phyloP scores from a whole-genome alignment of 2,329 filamentous ascomycete genomes.

The Scytalidium lignicola region DNA sequence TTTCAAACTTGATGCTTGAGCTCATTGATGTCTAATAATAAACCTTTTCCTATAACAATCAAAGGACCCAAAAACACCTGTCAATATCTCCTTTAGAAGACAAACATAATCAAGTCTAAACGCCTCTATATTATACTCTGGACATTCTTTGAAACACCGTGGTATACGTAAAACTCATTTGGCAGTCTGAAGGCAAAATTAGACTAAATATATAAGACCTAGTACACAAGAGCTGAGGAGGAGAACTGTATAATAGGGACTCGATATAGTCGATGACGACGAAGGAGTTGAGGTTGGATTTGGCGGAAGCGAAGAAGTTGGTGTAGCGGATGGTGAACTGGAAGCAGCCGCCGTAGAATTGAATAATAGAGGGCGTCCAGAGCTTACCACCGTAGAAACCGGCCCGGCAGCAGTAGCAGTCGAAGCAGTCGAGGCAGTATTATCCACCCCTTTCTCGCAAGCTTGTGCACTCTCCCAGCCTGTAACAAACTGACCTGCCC shows the following conservation, averaged over 20 bases:
- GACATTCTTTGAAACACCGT: too few species aligned
- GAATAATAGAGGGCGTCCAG: too few species aligned
- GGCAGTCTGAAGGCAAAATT: background rate
- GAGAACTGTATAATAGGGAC: background rate
- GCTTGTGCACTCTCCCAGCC: conserved; percentile 19
- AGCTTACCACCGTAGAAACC: too few species aligned
- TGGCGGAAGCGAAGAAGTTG: background rate
- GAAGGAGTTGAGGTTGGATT: background rate
- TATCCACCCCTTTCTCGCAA: conserved; percentile 2
- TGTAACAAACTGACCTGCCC: conserved; percentile 19
- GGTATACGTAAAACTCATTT: background rate
- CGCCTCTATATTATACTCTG: too few species aligned
- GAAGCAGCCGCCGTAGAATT: too few species aligned
- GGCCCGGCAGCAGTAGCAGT: background rate
- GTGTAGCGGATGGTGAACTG: background rate
- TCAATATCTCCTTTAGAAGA: too few species aligned
- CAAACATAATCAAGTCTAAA: too few species aligned
- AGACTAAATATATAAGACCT: background rate
- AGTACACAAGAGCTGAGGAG: background rate
- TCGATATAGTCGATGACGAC: background rate
- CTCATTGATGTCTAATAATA: too few species aligned
- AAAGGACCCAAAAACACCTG: too few species aligned
- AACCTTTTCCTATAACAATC: too few species aligned
- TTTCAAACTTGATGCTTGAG: too few species aligned
- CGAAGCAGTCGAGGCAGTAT: background rate